Conservation (phyloP, 768 basidiomycete genomes). For the Mycena metata region DNA sequence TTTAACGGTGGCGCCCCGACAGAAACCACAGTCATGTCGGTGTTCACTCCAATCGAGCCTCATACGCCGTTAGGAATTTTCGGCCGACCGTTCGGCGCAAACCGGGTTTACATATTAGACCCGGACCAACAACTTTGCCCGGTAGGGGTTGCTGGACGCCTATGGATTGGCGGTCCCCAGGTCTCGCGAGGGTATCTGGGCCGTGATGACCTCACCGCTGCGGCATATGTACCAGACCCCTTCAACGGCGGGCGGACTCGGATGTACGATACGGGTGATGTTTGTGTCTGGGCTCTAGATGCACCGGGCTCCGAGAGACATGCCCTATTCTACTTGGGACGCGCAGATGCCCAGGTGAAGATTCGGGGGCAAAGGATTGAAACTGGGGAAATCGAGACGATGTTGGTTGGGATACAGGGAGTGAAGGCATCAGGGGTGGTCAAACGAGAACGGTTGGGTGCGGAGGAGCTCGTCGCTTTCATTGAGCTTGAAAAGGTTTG, state of each 20-base stretch:
- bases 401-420: neutral
- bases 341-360: slow-evolving; percentile 11
- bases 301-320: neutral
- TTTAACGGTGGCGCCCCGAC: slow-evolving; percentile 8
- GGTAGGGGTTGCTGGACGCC: neutral
- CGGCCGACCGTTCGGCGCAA: slow-evolving; percentile 18
- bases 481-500: slow-evolving; percentile 8
- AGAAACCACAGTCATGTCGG: slow-evolving; percentile 9
- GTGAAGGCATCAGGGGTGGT: slow-evolving; percentile 2
- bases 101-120: slow-evolving; percentile 11
- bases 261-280: slow-evolving; percentile 18
- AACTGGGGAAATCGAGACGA: slow-evolving; percentile 8
- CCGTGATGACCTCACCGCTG: slow-evolving; percentile 9
- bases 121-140: slow-evolving; percentile 2
- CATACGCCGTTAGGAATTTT: neutral
- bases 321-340: slow-evolving; percentile 5
- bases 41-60: slow-evolving; percentile 1
- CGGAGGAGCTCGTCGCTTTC: slow-evolving; percentile 16
- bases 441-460: slow-evolving; percentile 4
- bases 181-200: slow-evolving; percentile 18
- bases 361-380: slow-evolving; percentile 20
- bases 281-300: slow-evolving; percentile 13
- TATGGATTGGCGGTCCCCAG: slow-evolving; percentile 15
- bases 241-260: neutral
- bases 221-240: neutral